Evolutionary conservation across 345 rosid species (phyloP).

Genomic region (Hibiscus mutabilis): DNA sequence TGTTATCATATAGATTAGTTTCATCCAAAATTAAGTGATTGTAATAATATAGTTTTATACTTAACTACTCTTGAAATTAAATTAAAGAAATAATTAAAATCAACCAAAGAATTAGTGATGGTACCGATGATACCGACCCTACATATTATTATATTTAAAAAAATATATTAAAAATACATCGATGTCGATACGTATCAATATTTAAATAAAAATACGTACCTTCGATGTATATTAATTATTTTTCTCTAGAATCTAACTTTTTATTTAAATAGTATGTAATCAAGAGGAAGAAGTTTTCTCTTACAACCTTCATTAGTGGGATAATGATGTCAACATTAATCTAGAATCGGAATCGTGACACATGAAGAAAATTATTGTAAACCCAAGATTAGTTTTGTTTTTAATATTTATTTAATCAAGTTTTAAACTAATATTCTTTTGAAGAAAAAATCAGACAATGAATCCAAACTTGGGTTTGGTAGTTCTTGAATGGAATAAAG

Average conservation of each 20-base stretch:
- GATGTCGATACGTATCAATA: background rate
- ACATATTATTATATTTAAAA: background rate
- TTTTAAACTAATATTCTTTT: no score
- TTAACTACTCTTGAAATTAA: conserved; percentile 1
- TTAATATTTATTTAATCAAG: background rate
- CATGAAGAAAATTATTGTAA: background rate
- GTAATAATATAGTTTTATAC: background rate
- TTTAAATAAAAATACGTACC: background rate
- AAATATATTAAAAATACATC: background rate
- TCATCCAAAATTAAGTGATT: background rate
- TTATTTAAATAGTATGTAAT: background rate
- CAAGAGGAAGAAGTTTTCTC: conserved; percentile 2
- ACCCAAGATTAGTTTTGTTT: background rate
- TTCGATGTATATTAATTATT: background rate
- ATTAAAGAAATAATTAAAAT: background rate
- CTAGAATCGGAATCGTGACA: conserved; percentile 33
- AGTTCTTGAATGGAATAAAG: no score
- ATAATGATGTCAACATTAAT: conserved; percentile 26
- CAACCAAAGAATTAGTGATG: conserved; percentile 16
- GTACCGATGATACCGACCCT: background rate
- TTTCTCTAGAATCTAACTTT: conserved; percentile 20
- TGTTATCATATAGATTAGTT: background rate
- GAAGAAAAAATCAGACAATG: no score
- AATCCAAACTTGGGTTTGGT: no score
- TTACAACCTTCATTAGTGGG: conserved; percentile 23